Conservation (phyloP, 495 filamentous ascomycete genomes). For the Hypoxylon lenormandii region DNA sequence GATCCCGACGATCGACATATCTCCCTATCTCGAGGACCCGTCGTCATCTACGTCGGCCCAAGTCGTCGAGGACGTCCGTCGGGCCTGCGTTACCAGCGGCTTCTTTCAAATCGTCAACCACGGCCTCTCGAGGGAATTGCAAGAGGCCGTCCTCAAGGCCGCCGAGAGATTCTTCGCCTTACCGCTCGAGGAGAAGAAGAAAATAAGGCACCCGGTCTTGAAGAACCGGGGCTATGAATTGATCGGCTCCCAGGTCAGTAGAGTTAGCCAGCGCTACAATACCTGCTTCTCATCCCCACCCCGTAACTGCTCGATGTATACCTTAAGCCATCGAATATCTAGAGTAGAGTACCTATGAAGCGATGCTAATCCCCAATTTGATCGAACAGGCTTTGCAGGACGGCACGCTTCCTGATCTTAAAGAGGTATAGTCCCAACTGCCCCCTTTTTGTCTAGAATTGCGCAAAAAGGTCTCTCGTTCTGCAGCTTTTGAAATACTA, state of each 20-base stretch:
- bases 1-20: slow-evolving; percentile 51
- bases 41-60: slow-evolving; percentile 33
- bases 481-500: neutral
- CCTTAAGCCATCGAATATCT: too few relatives aligned
- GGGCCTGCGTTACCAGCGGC: slow-evolving; percentile 65
- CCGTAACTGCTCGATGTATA: too few relatives aligned
- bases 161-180: slow-evolving; percentile 63
- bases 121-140: slow-evolving; percentile 55
- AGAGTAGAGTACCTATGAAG: neutral
- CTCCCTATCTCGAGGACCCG: slow-evolving; percentile 51
- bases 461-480: neutral
- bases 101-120: slow-evolving; percentile 65
- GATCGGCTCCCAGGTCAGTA: slow-evolving; percentile 58
- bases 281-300: too few relatives aligned
- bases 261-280: too few relatives aligned
- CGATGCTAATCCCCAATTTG: slow-evolving; percentile 11
- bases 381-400: slow-evolving; percentile 55
- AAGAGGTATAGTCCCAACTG: slow-evolving; percentile 57
- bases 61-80: slow-evolving; percentile 51
- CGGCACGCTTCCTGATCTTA: slow-evolving; percentile 61
- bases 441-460: neutral
- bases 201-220: slow-evolving; percentile 49
- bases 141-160: slow-evolving; percentile 54
- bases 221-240: slow-evolving; percentile 66
- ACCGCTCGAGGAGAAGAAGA: slow-evolving; percentile 62